Evolutionary conservation across 768 basidiomycete genomes (phyloP).

Genomic region (Lactifluus piperatus): DNA sequence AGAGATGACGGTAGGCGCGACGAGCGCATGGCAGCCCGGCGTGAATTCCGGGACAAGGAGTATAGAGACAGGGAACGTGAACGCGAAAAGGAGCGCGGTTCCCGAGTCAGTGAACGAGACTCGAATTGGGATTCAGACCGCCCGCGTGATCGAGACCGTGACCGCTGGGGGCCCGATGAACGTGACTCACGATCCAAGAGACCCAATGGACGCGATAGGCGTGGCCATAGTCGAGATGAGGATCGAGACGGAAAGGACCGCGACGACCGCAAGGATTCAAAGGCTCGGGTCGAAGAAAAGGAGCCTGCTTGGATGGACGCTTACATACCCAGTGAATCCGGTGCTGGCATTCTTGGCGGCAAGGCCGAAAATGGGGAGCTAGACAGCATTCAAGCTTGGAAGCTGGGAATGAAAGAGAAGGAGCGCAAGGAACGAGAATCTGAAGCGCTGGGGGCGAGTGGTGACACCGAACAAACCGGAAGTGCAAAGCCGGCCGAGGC

Average conservation of each 20-base stretch:
- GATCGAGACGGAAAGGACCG: constrained; percentile 34
- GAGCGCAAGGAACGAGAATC: constrained; percentile 46
- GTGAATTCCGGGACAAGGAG: constrained; percentile 38
- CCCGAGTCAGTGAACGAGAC: constrained; percentile 29
- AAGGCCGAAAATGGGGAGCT: constrained; percentile 54
- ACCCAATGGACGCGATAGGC: constrained; percentile 48
- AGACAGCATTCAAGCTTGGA: constrained; percentile 83
- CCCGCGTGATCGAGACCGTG: constrained; percentile 32
- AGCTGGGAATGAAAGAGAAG: constrained; percentile 74
- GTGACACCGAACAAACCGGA: constrained; percentile 20
- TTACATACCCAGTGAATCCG: constrained; percentile 55
- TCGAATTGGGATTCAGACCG: constrained; percentile 22
- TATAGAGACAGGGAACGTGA: constrained; percentile 33
- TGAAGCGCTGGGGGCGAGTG: constrained; percentile 14
- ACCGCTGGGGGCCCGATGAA: constrained; percentile 58
- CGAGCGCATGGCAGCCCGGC: constrained; percentile 57
- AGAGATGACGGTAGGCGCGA: constrained; percentile 77
- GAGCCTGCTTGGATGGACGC: constrained; percentile 93
- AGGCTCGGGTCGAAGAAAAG: constrained; percentile 60
- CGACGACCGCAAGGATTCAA: constrained; percentile 40
- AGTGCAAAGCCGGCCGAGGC: constrained; percentile 14
- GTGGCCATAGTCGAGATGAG: constrained; percentile 43
- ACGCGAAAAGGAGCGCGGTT: constrained; percentile 33
- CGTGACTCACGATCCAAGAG: constrained; percentile 59
- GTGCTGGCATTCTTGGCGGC: constrained; percentile 55